Base-by-base conservation (phyloP, 306 rosid genomes). In the Dalbergia cochinchinensis region DNA sequence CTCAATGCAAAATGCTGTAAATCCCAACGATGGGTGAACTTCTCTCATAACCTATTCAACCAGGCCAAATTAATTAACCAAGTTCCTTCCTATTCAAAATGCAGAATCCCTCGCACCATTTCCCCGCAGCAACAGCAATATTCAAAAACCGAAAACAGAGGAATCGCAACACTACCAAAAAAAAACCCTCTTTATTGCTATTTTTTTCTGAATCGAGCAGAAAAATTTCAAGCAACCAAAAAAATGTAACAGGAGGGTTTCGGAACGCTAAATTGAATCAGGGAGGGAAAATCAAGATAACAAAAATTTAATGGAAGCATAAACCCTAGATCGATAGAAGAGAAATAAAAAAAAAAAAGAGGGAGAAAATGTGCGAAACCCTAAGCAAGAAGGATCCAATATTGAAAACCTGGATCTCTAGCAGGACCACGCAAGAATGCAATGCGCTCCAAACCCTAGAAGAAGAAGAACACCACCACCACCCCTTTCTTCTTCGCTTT, bases 261-360 rank as follows among this genome's bases (percentile, higher is more conserved):
- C 11, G 10, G 31, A 26, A 33, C 42, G 20, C 7, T 16, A 48
- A 67, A 66, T 9, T 67, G 55, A 76, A 70, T 42, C 7, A 67
- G 13, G 22, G 11, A 15, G 7, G 34, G 12, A 26, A 26, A 66
- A 71, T 53, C 45, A 11, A 4, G n/a, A 33, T 14, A 34, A 42
- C 66, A 62, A 54, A 73, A 65, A 74, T 69, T 75, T 53, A 59
- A 75, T 48, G 65, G 47, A 80, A 67, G 83, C 75, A 83, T 81
- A 87, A 84, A 88, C 90, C 94, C 91, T 85, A 83, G 94, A 92
- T 87, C 95, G 86, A 79, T 75, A 77, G 69, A 64, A 26, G 76
- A 60, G 13, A 57, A 78, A 70, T 59, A 26, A 76, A 69, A 65
- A 88, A 73, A 6, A 5, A 34, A 59, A 59, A 20, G 5, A 20